Evolutionary conservation across 495 filamentous ascomycete genomes (phyloP).

Genomic region (Aspergillus nanangensis): DNA sequence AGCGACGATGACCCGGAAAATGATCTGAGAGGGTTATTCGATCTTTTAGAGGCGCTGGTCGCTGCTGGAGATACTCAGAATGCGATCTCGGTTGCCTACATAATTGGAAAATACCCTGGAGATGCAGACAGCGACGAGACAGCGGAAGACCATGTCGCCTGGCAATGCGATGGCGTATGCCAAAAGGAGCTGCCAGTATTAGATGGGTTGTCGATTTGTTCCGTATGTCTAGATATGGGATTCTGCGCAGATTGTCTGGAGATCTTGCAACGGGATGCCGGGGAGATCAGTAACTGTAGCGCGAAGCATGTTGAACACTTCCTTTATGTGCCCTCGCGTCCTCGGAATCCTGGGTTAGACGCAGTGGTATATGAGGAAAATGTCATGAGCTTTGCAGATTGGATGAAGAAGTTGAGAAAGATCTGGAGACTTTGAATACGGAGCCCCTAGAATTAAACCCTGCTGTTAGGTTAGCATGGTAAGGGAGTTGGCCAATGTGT

Average conservation of each 20-base stretch:
- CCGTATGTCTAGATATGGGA: constrained; percentile 6
- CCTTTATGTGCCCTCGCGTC: constrained; percentile 2
- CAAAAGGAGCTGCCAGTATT: background rate
- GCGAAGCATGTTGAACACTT: constrained; percentile 6
- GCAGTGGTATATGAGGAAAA: constrained; percentile 7
- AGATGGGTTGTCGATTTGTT: constrained; percentile 3
- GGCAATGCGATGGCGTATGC: constrained; percentile 2
- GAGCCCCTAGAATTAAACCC: too few species aligned
- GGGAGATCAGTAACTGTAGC: constrained; percentile 6
- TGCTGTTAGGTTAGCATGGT: too few species aligned
- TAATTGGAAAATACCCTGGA: background rate
- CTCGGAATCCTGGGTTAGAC: background rate
- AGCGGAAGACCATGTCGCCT: background rate
- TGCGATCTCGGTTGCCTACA: background rate
- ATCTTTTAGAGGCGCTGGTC: constrained; percentile 1
- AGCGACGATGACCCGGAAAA: constrained; percentile 12
- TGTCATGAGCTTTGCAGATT: constrained; percentile 12
- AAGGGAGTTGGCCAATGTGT: too few species aligned
- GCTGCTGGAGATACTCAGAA: constrained; percentile 3
- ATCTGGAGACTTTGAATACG: too few species aligned
- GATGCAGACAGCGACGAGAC: too few species aligned
- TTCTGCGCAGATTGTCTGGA: constrained; percentile 6
- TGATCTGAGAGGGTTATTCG: background rate
- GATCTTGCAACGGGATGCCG: constrained; percentile 1
- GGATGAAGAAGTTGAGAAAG: too few species aligned